Evolutionary conservation across 352 stramenopile genomes (phyloP), one percentile per base, ranked within the genome.

Genomic region (Phytophthora pistaciae): DNA sequence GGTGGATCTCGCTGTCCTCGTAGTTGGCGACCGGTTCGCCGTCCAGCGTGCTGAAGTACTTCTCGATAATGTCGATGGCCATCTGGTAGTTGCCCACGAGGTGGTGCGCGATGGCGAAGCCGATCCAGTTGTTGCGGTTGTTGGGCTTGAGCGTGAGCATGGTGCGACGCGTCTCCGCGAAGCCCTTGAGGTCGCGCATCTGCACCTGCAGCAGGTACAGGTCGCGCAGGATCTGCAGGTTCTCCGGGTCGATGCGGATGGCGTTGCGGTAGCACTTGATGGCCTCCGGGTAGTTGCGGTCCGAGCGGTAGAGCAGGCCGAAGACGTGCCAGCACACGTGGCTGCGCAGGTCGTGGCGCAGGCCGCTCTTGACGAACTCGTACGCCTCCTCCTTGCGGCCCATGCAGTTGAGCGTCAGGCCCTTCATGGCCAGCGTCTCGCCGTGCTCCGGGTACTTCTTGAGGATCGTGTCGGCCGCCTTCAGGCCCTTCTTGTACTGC

Each of bases 271-370:
- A 99, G 76, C 96, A 99, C 88, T 99, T 99, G 77, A 99, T 99
- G 27, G 97, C 97, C 76, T 99, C 96, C 46, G 88, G 75, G 80
- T 99, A 99, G 74, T 99, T 99, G 50, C 94, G 90, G 77, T 99
- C 95, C 10, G 91, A 96, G 74, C 98, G 93, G 81, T 99, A 97
- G 38, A 99, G 81, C 29, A 99, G 82, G 14, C 98, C 98, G 68
- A 98, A 99, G 5, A 99, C 97, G 82, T 99, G 97, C 98, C 98
- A 99, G 85, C 97, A 99, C 20, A 99, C 96, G 86, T 99, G 96
- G 61, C 87, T 98, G 77, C 93, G 97, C 21, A 96, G 74, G 78
- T 99, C 95, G 74, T 97, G 84, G 71, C 93, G 92, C 18, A 99
- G 83, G 9, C 97, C 97, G 56, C 84, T 90, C 79, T 98, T 98